Base-by-base conservation (phyloP, 2,329 filamentous ascomycete genomes). In the Fusarium newnesense region DNA sequence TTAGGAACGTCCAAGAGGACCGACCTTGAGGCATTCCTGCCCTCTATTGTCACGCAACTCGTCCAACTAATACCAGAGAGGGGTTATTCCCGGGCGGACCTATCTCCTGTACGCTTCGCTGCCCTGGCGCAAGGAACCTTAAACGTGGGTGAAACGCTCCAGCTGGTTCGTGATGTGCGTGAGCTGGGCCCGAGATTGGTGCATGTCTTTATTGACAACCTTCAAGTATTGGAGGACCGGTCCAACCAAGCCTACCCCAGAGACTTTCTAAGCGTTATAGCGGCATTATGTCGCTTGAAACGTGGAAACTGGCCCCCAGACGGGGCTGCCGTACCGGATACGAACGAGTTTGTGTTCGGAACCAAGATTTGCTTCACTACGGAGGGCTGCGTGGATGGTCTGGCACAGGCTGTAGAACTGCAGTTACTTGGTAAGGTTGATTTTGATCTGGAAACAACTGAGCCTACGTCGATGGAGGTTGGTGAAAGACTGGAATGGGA, bases 301-400 rank as follows among this genome's bases (percentile, higher is more conserved):
- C 2, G 28, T 3, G 28, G 46, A 3, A n/a, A 4, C 3, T 21
- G 7, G 28, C 28, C 15, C 44, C 3, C 44, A 30, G 12, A 11
- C 4, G 5, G 5, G 8, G 4, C 13, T 30, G 2, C 4, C 3
- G 3, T 4, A 7, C 19, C 46, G 7, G 28, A 49, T 49, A 16
- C 12, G 9, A 30, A 4, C 28, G 28, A 49, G 13, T 9, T n/a
- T 13, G 9, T 2, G 9, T 49, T 49, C 16, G 28, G 46, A 16
- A 49, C 46, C 9, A 49, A 49, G 19, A 12, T 49, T n/a, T 32
- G 46, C 28, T 49, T 49, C 10, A 32, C 46, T 12, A 49, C 28
- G 21, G 28, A n/a, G 9, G 46, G 46, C 1, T 32, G n/a, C 9
- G 10, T 49, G 15, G 46, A 49, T 49, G 28, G 21, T 9, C 46